Conservation (phyloP, 2,329 filamentous ascomycete species). For the Talaromyces sp. region DNA sequence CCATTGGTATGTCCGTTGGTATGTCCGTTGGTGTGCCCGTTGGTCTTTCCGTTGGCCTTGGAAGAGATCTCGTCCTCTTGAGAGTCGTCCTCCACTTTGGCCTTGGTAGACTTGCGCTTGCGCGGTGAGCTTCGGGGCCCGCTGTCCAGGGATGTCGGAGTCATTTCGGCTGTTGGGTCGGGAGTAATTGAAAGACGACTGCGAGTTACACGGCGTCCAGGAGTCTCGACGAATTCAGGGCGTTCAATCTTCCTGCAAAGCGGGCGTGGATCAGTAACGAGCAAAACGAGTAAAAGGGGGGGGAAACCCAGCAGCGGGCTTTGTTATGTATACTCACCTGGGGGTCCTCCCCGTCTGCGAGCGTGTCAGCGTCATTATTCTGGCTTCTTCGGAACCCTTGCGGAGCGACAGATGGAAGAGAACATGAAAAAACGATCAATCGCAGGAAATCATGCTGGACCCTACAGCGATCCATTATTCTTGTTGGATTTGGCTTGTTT, state of each 20-base stretch:
- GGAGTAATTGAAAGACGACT: slow-evolving; percentile 34
- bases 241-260: slow-evolving; percentile 47
- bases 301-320: not conserved
- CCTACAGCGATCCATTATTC: not conserved
- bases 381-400: slow-evolving; percentile 8
- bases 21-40: slow-evolving; percentile 17
- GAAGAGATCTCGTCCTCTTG: slow-evolving; percentile 19
- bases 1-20: slow-evolving; percentile 11
- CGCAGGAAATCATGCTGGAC: not conserved
- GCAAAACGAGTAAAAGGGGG: not conserved
- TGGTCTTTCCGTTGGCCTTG: slow-evolving; percentile 16
- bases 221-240: slow-evolving; percentile 51
- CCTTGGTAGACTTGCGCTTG: slow-evolving; percentile 25
- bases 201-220: slow-evolving; percentile 41
- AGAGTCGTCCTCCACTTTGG: slow-evolving; percentile 23
- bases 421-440: not conserved
- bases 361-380: slow-evolving; percentile 43
- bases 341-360: slow-evolving; percentile 50
- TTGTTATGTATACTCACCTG: slow-evolving; percentile 36
- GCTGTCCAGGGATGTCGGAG: slow-evolving; percentile 20
- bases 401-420: not conserved
- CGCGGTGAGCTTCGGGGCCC: slow-evolving; percentile 24
- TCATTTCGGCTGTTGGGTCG: slow-evolving; percentile 27
- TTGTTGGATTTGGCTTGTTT: not conserved
- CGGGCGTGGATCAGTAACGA: not conserved